Evolutionary conservation across 768 basidiomycete genomes (phyloP), one percentile per base, ranked within the genome.

Genomic region (Kwoniella bestiolae): DNA sequence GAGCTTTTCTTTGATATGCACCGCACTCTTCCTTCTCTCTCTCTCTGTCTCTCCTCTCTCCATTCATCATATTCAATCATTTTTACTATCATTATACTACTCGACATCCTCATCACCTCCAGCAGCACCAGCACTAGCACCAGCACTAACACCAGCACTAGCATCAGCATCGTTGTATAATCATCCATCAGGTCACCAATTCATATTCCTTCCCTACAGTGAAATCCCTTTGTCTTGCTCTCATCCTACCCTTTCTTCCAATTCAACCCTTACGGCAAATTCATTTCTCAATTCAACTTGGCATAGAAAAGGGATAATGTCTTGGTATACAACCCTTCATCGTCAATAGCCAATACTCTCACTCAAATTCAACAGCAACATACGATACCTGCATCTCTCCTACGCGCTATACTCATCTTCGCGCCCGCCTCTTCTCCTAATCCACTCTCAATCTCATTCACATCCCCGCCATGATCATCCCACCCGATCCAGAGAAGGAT

Each of bases 401-500:
- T 34, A 49, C 44, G 44, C 46, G 29, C 34, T 9, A 18, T 5
- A 7, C 21, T 12, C 21, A 11, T 23, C 25, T 9, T 47, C 29
- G 23, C 11, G 23, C 14, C 18, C 11, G 5, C 28, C 47, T 14
- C 12, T 7, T 25, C 14, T 18, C 34, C n/a, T n/a, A 12, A 9
- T 4, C 41, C 25, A 18, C 25, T 38, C 5, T 14, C 26, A 23
- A 52, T n/a, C 51, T 25, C 35, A 9, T 31, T 26, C 7, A 57
- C 1, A 14, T 38, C 41, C n/a, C 1, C 63, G 65, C 4, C 11
- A 80, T 80, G 79, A 80, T 80, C 66, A 75, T 80, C 62, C 79
- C 79, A 16, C 77, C 77, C 26, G 79, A 80, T 69, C 62, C 73
- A 6, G 79, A 80, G 57, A 80, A 80, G 60, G 77, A 75, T 41